Conservation (phyloP, 495 filamentous ascomycete species). For the Penicillium odoratum region DNA sequence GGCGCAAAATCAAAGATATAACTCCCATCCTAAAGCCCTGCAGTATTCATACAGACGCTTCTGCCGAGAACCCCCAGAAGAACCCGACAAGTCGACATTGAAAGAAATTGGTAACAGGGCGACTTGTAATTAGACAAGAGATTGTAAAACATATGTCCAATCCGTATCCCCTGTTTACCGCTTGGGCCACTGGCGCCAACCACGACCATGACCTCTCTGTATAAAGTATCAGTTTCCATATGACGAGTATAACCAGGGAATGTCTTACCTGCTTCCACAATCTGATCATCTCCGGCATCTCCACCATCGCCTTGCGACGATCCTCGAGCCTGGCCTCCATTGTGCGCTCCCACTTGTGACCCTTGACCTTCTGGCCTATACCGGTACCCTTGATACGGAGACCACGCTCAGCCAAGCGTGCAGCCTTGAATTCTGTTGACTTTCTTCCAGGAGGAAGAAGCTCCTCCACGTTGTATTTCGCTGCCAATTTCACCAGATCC, state of each 20-base stretch:
- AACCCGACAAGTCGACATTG: conserved; percentile 29
- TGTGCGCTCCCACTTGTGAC: conserved; percentile 87
- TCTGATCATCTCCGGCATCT: conserved; percentile 86
- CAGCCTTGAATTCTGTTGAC: conserved; percentile 66
- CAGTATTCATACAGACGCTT: conserved; percentile 32
- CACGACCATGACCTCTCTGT: conserved; percentile 80
- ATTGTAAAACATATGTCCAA: conserved; percentile 8
- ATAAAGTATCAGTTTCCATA: conserved; percentile 25
- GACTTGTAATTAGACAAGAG: conserved; percentile 11
- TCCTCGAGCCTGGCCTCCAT: conserved; percentile 81
- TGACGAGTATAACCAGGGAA: not conserved
- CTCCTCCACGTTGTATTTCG: conserved; percentile 76
- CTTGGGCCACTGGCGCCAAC: conserved; percentile 90
- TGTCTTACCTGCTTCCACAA: conserved; percentile 86
- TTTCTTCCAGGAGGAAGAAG: conserved; percentile 78
- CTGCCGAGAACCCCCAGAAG: conserved; percentile 9
- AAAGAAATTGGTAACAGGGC: conserved; percentile 21
- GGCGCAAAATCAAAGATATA: conserved; percentile 21
- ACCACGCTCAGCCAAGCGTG: conserved; percentile 67
- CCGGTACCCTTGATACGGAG: conserved; percentile 85
- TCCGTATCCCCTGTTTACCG: conserved; percentile 28
- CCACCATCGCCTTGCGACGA: conserved; percentile 86
- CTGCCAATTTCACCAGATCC: conserved; percentile 84
- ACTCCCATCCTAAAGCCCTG: conserved; percentile 37
- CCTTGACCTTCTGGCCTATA: conserved; percentile 90